Evolutionary conservation across 768 basidiomycete species (phyloP).

Genomic region (Pleurotus citrinopileatus): DNA sequence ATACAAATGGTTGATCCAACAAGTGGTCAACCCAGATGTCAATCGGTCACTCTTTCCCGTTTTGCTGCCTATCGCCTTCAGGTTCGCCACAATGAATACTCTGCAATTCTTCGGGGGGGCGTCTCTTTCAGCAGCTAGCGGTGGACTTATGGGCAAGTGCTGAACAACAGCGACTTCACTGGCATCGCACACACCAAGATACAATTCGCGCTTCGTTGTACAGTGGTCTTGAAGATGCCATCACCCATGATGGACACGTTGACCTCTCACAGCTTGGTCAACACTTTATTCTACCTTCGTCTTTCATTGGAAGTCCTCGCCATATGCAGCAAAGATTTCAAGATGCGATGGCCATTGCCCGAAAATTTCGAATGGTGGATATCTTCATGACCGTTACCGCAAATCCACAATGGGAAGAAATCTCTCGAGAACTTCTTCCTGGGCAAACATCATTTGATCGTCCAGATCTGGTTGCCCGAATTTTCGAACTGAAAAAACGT

Average conservation of each 20-base stretch:
- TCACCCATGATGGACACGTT: conserved; percentile 14
- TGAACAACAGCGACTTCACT: conserved; percentile 33
- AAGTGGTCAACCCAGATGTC: conserved; percentile 13
- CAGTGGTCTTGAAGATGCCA: conserved; percentile 25
- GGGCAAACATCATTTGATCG: conserved; percentile 37
- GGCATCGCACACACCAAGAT: conserved; percentile 26
- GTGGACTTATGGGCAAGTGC: conserved; percentile 36
- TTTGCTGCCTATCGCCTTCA: background rate
- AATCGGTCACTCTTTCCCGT: background rate
- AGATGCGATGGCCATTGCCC: conserved; percentile 30
- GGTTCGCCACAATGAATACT: background rate
- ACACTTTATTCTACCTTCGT: conserved; percentile 16
- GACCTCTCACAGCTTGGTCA: conserved; percentile 18
- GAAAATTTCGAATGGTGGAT: conserved; percentile 32
- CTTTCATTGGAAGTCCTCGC: conserved; percentile 13
- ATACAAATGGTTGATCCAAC: background rate
- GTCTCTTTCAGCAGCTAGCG: conserved; percentile 36
- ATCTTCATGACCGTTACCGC: conserved; percentile 52
- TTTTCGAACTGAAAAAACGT: conserved; percentile 43
- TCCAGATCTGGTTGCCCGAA: conserved; percentile 46
- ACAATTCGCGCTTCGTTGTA: conserved; percentile 31
- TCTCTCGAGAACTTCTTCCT: conserved; percentile 32
- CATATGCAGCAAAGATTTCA: conserved; percentile 21
- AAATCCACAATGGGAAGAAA: conserved; percentile 51
- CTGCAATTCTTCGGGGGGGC: conserved; percentile 20